phyloP scores from a whole-genome alignment of 257 asterid genomes.

The Solanum raphanifolium region DNA sequence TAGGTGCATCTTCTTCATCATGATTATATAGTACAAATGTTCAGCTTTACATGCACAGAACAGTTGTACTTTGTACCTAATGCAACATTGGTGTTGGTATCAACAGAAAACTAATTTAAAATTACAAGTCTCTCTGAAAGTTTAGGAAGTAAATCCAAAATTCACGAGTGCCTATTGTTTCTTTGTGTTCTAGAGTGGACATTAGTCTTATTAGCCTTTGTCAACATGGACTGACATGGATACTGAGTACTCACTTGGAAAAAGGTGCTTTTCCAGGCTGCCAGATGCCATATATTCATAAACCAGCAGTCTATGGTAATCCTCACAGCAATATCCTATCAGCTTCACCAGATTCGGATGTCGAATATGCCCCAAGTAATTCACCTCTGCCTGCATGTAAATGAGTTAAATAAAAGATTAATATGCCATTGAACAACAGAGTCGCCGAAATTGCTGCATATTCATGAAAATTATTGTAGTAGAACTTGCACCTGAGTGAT shows the following conservation, averaged over 20 bases:
- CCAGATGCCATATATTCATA: constrained; percentile 96
- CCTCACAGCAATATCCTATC: constrained; percentile 91
- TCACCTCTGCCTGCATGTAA: constrained; percentile 78
- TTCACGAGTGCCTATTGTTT: neutral
- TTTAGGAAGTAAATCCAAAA: neutral
- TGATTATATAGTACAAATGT: neutral
- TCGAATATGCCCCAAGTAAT: constrained; percentile 76
- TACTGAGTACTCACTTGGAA: constrained; percentile 49
- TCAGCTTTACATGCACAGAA: neutral
- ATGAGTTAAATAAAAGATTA: neutral
- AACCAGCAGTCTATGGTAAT: constrained; percentile 73
- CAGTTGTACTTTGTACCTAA: neutral
- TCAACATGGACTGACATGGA: neutral
- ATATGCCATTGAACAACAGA: neutral
- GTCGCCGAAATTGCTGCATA: neutral
- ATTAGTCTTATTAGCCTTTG: neutral
- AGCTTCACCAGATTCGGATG: constrained; percentile 83
- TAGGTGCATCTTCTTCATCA: neutral
- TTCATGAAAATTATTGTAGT: neutral
- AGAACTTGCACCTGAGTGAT: neutral
- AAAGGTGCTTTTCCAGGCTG: constrained; percentile 83
- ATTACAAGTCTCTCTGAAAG: neutral
- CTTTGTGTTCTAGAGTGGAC: neutral
- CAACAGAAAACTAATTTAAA: neutral
- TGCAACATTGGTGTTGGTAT: neutral